Evolutionary conservation across 2,329 filamentous ascomycete species (phyloP).

Genomic region (Truncatella angustata): DNA sequence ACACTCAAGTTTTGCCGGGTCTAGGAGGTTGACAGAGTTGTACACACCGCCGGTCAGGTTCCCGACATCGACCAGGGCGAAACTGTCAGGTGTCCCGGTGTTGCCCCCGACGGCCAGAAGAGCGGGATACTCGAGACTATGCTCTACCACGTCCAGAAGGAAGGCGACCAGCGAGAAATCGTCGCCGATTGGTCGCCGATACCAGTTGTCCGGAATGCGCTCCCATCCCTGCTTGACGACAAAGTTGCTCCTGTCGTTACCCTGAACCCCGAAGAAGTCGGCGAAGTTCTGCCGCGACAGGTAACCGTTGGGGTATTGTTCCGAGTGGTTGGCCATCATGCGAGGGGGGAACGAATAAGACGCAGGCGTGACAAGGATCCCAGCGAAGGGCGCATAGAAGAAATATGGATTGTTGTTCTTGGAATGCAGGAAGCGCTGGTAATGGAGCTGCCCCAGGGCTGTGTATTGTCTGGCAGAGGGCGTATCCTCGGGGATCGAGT

Average conservation of each 20-base stretch:
- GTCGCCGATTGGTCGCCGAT: slow-evolving; percentile 26
- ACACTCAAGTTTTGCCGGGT: slow-evolving; percentile 36
- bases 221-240: slow-evolving; percentile 22
- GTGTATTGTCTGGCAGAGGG: neutral
- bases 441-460: neutral
- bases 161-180: slow-evolving; percentile 22
- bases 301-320: neutral
- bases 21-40: slow-evolving; percentile 18
- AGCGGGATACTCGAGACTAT: slow-evolving; percentile 21
- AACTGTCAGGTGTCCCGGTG: slow-evolving; percentile 24
- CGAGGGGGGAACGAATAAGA: slow-evolving; percentile 41
- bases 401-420: slow-evolving; percentile 46
- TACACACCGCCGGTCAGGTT: slow-evolving; percentile 26
- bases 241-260: neutral
- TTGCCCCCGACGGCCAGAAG: slow-evolving; percentile 26
- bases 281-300: neutral
- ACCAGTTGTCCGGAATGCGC: slow-evolving; percentile 39
- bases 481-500: slow-evolving; percentile 29
- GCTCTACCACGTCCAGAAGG: slow-evolving; percentile 15
- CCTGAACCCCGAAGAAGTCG: neutral
- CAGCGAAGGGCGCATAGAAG: slow-evolving; percentile 50
- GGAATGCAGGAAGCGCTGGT: neutral
- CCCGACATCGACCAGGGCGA: slow-evolving; percentile 21
- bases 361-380: slow-evolving; percentile 48
- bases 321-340: slow-evolving; percentile 40